Evolutionary conservation across 139 green algal species (phyloP).

Genomic region (Chlamydomonas urium): DNA sequence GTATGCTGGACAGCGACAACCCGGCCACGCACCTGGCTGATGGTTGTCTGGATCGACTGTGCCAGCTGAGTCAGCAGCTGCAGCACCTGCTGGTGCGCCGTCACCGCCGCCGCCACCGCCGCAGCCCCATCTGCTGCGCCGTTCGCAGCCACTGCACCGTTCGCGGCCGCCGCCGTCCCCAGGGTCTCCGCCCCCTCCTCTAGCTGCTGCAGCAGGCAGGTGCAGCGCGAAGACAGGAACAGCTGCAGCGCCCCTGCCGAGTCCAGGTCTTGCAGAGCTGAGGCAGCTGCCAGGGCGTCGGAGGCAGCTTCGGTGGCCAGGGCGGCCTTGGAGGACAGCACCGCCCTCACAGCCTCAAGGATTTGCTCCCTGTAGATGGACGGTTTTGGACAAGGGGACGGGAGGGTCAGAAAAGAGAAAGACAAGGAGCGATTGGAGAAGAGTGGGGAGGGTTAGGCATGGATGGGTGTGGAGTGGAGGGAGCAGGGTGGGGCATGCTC

Average conservation of each 20-base stretch:
- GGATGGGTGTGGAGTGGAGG: too few species aligned
- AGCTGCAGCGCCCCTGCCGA: slow-evolving; percentile 41
- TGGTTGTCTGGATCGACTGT: slow-evolving; percentile 45
- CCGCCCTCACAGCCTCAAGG: slow-evolving; percentile 27
- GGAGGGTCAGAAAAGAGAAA: too few species aligned
- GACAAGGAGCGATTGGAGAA: too few species aligned
- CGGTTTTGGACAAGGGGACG: too few species aligned
- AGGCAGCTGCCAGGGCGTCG: slow-evolving; percentile 47
- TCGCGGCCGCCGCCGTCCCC: background rate
- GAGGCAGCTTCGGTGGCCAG: slow-evolving; percentile 37
- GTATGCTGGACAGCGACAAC: background rate
- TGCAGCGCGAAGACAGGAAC: slow-evolving; percentile 36
- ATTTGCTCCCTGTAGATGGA: slow-evolving; percentile 62
- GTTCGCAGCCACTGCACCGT: too few species aligned
- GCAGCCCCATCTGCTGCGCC: slow-evolving; percentile 7
- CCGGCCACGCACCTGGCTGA: slow-evolving; percentile 30
- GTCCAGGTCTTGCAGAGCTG: slow-evolving; percentile 35
- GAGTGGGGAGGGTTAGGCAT: too few species aligned
- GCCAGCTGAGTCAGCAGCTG: slow-evolving; percentile 28
- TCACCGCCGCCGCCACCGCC: background rate
- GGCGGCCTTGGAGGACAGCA: slow-evolving; percentile 30
- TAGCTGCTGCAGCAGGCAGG: slow-evolving; percentile 28
- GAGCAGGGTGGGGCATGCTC: too few species aligned
- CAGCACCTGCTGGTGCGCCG: too few species aligned
- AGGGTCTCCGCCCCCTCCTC: background rate